Evolutionary conservation across 768 basidiomycete genomes (phyloP).

Genomic region (Kwoniella sp.): DNA sequence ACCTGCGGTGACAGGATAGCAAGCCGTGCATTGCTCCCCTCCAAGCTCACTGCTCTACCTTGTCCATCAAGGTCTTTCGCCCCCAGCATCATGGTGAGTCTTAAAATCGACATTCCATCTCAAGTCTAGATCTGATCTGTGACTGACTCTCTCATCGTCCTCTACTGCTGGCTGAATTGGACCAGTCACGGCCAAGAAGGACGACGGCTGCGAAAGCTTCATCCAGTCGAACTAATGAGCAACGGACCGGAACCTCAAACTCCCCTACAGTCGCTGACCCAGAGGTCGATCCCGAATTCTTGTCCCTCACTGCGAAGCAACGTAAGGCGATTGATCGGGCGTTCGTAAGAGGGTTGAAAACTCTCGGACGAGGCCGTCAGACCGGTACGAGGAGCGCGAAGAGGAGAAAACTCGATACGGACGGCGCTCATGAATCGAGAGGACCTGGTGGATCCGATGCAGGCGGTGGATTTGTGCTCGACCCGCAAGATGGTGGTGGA

Average conservation of each 20-base stretch:
- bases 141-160: no score
- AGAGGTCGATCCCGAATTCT: constrained; percentile 49
- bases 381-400: constrained; percentile 19
- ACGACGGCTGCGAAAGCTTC: background rate
- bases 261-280: constrained; percentile 1
- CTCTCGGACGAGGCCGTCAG: background rate
- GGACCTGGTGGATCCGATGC: background rate
- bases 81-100: no score
- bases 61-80: no score
- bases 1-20: no score
- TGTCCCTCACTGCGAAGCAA: constrained; percentile 40
- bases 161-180: background rate
- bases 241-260: background rate
- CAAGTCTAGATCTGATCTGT: no score
- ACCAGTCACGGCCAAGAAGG: constrained; percentile 16
- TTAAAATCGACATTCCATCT: background rate
- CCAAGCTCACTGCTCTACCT: no score
- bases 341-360: constrained; percentile 39
- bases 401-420: constrained; percentile 26
- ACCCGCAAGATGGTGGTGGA: constrained; percentile 9
- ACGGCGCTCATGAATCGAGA: background rate
- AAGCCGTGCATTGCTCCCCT: no score
- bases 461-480: constrained; percentile 12
- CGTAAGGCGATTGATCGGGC: constrained; percentile 42
- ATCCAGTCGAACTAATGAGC: background rate